These are phyloP conservation scores for Candida vaughaniae DNA, from an alignment of 805 yeast genomes.

Conservation along the genomic window DNA sequence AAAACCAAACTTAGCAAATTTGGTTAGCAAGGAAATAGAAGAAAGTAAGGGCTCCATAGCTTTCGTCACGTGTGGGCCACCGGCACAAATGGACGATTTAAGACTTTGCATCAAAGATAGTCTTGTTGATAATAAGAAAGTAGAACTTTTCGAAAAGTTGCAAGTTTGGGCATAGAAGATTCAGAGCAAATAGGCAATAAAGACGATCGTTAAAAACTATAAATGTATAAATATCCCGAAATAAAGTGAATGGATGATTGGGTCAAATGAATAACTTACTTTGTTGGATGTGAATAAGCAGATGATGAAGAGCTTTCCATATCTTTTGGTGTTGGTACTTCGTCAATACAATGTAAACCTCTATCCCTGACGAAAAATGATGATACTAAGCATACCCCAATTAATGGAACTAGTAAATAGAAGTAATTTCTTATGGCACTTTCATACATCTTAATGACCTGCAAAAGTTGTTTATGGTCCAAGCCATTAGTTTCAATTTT, in stretches of 20 bases:
- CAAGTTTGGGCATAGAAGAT: slow-evolving; percentile 61
- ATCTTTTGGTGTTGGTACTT: slow-evolving; percentile 13
- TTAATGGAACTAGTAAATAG: slow-evolving; percentile 34
- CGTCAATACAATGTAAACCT: slow-evolving; percentile 39
- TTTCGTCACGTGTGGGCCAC: slow-evolving; percentile 64
- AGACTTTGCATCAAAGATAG: slow-evolving; percentile 47
- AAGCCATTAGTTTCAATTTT: slow-evolving; percentile 21
- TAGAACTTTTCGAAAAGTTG: slow-evolving; percentile 73
- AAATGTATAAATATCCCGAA: too few species aligned
- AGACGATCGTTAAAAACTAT: too few species aligned
- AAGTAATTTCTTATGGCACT: slow-evolving; percentile 31
- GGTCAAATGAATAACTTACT: too few species aligned
- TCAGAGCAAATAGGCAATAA: too few species aligned
- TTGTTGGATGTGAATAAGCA: neutral
- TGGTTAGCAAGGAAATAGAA: slow-evolving; percentile 37
- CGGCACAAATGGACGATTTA: slow-evolving; percentile 53
- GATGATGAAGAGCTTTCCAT: slow-evolving; percentile 9
- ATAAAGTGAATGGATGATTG: too few species aligned
- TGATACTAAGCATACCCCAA: slow-evolving; percentile 30
- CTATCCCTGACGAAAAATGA: slow-evolving; percentile 32
- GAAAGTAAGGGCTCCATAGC: slow-evolving; percentile 44
- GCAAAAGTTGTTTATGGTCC: slow-evolving; percentile 15
- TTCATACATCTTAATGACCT: slow-evolving; percentile 31
- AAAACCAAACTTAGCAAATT: slow-evolving; percentile 45
- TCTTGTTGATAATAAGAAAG: slow-evolving; percentile 43